Percentiles rank a stretch among this genome's conserved stretches.
Evolutionary conservation across 805 yeast species (phyloP).

Genomic region (Cyberlindnera lachancei): DNA sequence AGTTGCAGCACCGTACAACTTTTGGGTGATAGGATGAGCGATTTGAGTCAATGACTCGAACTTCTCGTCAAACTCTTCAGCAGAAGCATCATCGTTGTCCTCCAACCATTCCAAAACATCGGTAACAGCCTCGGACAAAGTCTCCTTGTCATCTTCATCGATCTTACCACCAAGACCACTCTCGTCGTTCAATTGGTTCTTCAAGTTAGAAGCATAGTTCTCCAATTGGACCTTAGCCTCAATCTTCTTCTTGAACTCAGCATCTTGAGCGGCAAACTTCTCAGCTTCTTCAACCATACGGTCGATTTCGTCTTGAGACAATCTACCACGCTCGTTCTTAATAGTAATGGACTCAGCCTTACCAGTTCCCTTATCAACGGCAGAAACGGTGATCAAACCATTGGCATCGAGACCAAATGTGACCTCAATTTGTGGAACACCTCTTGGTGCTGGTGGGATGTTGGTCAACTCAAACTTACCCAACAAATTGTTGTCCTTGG

Average conservation of each 20-base stretch:
- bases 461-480: conserved; percentile 84
- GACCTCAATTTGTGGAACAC: conserved; percentile 85
- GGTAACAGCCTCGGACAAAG: conserved; percentile 76
- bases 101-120: conserved; percentile 87
- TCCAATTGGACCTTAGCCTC: conserved; percentile 85
- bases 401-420: conserved; percentile 84
- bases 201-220: conserved; percentile 78
- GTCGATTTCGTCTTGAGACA: conserved; percentile 88
- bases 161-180: conserved; percentile 68
- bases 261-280: conserved; percentile 88
- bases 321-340: conserved; percentile 90
- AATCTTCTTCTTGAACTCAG: conserved; percentile 71
- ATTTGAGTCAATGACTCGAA: conserved; percentile 71
- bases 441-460: conserved; percentile 89
- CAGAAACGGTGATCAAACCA: conserved; percentile 80
- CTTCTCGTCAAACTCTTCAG: conserved; percentile 92
- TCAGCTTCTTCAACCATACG: conserved; percentile 98
- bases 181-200: conserved; percentile 54
- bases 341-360: conserved; percentile 85
- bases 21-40: conserved; percentile 89
- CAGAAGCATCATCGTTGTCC: conserved; percentile 72
- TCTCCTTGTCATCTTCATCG: conserved; percentile 86
- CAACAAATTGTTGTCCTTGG: conserved; percentile 84
- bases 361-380: conserved; percentile 92
- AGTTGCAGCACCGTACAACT: conserved; percentile 60